phyloP scores from a whole-genome alignment of 2,329 filamentous ascomycete species.

The Talaromyces sp. region DNA sequence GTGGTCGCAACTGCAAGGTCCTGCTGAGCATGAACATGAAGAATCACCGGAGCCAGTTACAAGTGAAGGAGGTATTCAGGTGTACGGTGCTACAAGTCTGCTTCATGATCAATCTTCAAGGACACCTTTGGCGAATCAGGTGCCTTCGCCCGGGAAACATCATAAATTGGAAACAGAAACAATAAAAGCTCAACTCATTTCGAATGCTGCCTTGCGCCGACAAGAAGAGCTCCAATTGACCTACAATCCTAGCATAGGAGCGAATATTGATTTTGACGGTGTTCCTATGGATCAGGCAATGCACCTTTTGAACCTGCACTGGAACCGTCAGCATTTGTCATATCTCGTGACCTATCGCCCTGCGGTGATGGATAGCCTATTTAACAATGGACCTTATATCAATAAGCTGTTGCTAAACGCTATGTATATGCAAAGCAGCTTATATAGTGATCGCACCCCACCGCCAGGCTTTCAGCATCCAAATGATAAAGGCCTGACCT shows the following conservation, averaged over 20 bases:
- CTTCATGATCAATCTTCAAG: neutral
- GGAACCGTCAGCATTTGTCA: constrained; percentile 41
- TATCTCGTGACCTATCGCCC: constrained; percentile 46
- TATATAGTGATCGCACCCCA: constrained; percentile 40
- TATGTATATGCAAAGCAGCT: constrained; percentile 41
- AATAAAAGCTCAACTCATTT: constrained; percentile 37
- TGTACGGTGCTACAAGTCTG: constrained; percentile 38
- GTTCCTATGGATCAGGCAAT: constrained; percentile 36
- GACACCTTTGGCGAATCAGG: neutral
- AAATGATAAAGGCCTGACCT: constrained; percentile 35
- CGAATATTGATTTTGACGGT: constrained; percentile 38
- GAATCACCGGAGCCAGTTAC: neutral
- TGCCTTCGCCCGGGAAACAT: constrained; percentile 20
- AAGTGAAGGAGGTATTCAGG: constrained; percentile 19
- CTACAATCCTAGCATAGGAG: constrained; percentile 29
- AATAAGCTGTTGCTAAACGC: constrained; percentile 46
- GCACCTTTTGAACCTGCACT: constrained; percentile 44
- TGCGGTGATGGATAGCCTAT: constrained; percentile 44
- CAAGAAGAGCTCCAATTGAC: constrained; percentile 37
- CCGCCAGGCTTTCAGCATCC: constrained; percentile 30
- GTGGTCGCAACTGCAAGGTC: neutral
- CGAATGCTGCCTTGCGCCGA: constrained; percentile 38
- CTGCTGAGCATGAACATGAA: neutral
- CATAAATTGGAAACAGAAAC: constrained; percentile 32
- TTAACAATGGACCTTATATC: constrained; percentile 38